phyloP scores from a whole-genome alignment of 164 flowering plant species.

The Annona squamosa region DNA sequence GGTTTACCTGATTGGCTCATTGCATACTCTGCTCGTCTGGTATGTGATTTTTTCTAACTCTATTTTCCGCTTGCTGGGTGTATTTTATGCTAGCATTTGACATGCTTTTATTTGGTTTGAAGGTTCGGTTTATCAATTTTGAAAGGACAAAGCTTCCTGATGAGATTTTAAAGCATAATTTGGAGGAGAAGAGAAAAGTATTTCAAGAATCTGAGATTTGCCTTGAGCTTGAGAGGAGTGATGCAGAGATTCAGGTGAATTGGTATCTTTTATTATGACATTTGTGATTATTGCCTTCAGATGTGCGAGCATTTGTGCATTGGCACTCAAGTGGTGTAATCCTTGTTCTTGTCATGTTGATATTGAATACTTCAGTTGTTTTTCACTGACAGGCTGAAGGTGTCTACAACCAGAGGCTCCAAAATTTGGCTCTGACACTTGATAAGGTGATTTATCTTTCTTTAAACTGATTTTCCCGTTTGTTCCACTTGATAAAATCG shows the following conservation, averaged over 20 bases:
- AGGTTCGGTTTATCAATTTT: slow-evolving; percentile 93
- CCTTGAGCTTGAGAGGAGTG: slow-evolving; percentile 78
- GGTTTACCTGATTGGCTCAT: slow-evolving; percentile 96
- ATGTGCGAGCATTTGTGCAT: not conserved
- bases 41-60: slow-evolving; percentile 17
- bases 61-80: not conserved
- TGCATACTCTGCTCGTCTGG: slow-evolving; percentile 94
- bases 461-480: not conserved
- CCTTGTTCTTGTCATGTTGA: not conserved
- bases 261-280: not conserved
- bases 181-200: slow-evolving; percentile 89
- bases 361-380: not conserved
- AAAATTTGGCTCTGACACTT: slow-evolving; percentile 91
- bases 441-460: slow-evolving; percentile 57
- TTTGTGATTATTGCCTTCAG: not conserved
- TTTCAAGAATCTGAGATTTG: slow-evolving; percentile 47
- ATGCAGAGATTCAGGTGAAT: slow-evolving; percentile 91
- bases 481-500: not conserved
- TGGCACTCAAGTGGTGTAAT: not conserved
- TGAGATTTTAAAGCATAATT: slow-evolving; percentile 74
- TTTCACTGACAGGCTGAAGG: slow-evolving; percentile 81
- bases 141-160: slow-evolving; percentile 92
- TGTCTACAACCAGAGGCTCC: slow-evolving; percentile 96
- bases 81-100: slow-evolving; percentile 8
- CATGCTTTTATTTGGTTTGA: slow-evolving; percentile 12